Evolutionary conservation across 2,329 filamentous ascomycete genomes (phyloP).

Genomic region (Fusarium pilosicola): DNA sequence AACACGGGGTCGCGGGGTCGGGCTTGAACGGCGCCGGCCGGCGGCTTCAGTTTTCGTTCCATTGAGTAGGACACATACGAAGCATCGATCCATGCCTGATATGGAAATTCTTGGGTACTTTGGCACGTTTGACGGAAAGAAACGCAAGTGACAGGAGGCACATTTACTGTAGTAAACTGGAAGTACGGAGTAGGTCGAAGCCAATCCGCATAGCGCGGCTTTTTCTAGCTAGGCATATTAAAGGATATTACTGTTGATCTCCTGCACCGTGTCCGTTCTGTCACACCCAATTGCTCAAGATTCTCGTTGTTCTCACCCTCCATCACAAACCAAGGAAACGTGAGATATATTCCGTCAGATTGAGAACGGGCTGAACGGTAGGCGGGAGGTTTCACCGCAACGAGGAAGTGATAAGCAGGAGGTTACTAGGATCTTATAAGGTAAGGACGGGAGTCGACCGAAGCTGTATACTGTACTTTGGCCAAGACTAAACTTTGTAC

Average conservation of each 20-base stretch:
- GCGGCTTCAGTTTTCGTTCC: constrained; percentile 14
- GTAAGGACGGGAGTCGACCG: constrained; percentile 32
- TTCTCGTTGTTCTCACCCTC: constrained; percentile 22
- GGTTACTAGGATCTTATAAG: constrained; percentile 15
- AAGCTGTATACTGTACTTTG: constrained; percentile 24
- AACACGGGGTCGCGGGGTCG: constrained; percentile 18
- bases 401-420: constrained; percentile 26
- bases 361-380: constrained; percentile 15
- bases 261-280: constrained; percentile 15
- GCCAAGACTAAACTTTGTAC: neutral
- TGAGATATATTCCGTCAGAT: constrained; percentile 28
- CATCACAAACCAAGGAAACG: constrained; percentile 29
- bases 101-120: constrained; percentile 1
- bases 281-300: constrained; percentile 5
- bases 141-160: constrained; percentile 9
- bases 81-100: constrained; percentile 21
- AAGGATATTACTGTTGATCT: constrained; percentile 22
- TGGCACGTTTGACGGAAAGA: constrained; percentile 4
- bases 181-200: neutral
- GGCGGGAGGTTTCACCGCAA: constrained; percentile 4
- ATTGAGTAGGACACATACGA: neutral
- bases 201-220: constrained; percentile 11
- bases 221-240: neutral
- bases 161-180: neutral
- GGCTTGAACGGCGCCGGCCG: constrained; percentile 27